Evolutionary conservation across 2,329 filamentous ascomycete species (phyloP).

Genomic region (Epichloe uncinata): DNA sequence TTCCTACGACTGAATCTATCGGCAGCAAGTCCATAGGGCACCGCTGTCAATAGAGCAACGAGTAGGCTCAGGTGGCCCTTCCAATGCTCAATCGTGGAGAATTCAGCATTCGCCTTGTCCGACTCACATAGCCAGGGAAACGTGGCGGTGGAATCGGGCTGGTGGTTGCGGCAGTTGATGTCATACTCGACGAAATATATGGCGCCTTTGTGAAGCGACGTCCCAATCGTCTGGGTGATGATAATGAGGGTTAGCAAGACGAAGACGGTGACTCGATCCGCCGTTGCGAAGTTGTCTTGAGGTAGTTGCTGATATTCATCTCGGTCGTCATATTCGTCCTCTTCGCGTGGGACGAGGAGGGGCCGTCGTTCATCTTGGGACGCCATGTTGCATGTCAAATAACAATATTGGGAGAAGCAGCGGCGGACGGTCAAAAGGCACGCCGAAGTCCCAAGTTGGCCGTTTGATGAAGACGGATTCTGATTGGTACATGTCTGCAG

Average conservation of each 20-base stretch:
- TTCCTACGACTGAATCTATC: constrained; percentile 4
- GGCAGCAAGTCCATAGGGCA: constrained; percentile 5
- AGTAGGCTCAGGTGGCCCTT: background rate
- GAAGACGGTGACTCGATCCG: constrained; percentile 1
- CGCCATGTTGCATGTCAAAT: background rate
- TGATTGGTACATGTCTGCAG: no score
- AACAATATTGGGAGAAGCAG: background rate
- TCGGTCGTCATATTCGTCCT: background rate
- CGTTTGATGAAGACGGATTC: no score
- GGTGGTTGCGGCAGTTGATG: constrained; percentile 1
- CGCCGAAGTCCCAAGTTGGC: no score
- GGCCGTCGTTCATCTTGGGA: background rate
- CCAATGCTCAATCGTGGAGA: background rate
- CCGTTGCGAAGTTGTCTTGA: constrained; percentile 1
- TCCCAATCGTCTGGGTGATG: background rate
- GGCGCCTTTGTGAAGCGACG: background rate
- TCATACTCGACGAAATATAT: background rate
- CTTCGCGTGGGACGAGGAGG: background rate
- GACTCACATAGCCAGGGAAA: background rate
- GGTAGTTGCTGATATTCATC: constrained; percentile 1
- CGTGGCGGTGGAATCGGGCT: background rate
- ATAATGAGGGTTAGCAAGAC: background rate
- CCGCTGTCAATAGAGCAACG: background rate
- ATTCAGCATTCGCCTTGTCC: background rate
- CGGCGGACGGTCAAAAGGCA: background rate